A percentile compares a stretch with the other conserved stretches of the same genome.
Evolutionary conservation across 257 asterid genomes (phyloP).

Genomic region (Solanum chilense): DNA sequence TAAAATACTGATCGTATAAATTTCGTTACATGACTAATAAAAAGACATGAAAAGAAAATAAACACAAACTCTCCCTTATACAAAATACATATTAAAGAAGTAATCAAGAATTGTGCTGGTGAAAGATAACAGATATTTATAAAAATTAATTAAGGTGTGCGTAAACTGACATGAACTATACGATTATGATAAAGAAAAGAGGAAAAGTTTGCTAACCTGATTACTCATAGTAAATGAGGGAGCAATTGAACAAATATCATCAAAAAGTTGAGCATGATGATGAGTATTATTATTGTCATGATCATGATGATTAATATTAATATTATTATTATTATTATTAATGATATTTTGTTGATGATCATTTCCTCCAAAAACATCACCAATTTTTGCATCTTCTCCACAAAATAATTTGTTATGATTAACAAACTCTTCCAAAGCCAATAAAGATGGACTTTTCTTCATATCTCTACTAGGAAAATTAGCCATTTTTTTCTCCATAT

Average conservation of each 20-base stretch:
- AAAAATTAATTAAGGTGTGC: neutral
- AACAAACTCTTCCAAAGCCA: slow-evolving; percentile 41
- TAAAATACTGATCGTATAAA: neutral
- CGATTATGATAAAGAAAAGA: neutral
- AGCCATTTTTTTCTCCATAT: slow-evolving; percentile 16
- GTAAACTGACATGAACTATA: neutral
- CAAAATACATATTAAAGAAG: neutral
- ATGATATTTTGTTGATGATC: neutral
- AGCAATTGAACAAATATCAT: neutral
- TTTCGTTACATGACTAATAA: neutral
- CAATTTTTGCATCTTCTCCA: slow-evolving; percentile 5
- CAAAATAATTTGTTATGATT: slow-evolving; percentile 4
- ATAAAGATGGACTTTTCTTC: slow-evolving; percentile 50
- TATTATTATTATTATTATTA: neutral
- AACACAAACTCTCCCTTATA: neutral
- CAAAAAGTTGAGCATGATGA: neutral
- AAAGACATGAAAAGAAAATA: neutral
- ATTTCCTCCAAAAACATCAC: neutral
- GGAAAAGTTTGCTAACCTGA: neutral
- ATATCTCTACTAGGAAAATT: slow-evolving; percentile 19
- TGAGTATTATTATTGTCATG: neutral
- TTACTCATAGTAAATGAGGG: neutral
- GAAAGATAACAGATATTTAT: neutral
- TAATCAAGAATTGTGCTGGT: neutral
- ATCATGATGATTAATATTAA: neutral